Evolutionary conservation across 2,329 filamentous ascomycete species (phyloP), one percentile per base, ranked within the genome.

Genomic region (Sphaerulina populicola): DNA sequence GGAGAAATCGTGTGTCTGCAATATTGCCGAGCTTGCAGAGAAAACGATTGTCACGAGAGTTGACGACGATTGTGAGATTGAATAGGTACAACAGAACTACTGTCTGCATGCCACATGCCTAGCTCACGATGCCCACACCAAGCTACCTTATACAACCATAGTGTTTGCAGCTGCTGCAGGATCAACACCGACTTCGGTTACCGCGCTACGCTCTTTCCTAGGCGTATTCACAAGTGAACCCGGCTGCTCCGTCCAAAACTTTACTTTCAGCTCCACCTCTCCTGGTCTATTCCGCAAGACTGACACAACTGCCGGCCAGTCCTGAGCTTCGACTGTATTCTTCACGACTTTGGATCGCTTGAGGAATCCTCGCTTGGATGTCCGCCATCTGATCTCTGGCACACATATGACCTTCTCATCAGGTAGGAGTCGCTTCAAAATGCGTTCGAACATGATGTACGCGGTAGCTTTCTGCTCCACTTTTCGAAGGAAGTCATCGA

Each of bases 261-360:
- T 49, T 15, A 49, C 47, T 14, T 38, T 49, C 30, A 49, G 33
- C 47, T 49, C 35, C 21, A 29, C 45, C 2, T 39, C 40, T 37
- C 33, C 14, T 12, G 21, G 39, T 14, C 27, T 15, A 18, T 21
- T 38, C 21, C 11, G n/a, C 33, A 44, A 37, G 4, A 43, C 18
- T 2, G 40, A 31, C 30, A 49, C 11, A 42, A 39, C 39, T 1
- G 10, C 33, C 15, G 39, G 10, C 47, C 47, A 49, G 12, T 44
- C 30, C 6, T 47, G 10, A 14, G 21, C 45, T 23, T 30, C 33
- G 7, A 47, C 15, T 15, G 37, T 27, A 37, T 40, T 49, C 40
- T 11, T 37, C 21, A 37, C 40, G 18, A 31, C 14, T n/a, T 44
- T 37, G 12, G 14, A 14, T 37, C 41, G 30, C 47, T 21, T 49